Base-by-base conservation (phyloP, 2,329 filamentous ascomycete species). In the Diaporthe ampelina region DNA sequence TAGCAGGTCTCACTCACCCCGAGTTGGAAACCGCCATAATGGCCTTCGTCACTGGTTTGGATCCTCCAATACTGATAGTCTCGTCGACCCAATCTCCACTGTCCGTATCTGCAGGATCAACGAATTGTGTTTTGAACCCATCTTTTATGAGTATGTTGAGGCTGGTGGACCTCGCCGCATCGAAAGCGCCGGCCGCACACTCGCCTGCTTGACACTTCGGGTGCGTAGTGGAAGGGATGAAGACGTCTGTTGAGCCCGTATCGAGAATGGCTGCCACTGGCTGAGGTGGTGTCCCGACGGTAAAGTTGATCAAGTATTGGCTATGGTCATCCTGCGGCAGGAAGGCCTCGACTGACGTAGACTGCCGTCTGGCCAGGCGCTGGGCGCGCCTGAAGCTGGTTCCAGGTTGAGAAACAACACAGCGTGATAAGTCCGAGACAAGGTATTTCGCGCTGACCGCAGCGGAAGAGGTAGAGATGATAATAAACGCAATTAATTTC, bases 241-340 rank as follows among this genome's bases (percentile, higher is more conserved):
- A 73, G 10, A 73, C 52, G 35, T 69, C 71, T 15, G 48, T 65
- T 6, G 43, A 65, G 21, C 71, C 71, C 17, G 71, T 73, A 50
- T 73, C 71, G 10, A 68, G 26, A 17, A 26, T 17, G 21, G 57
- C 37, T 2, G 61, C 50, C 19, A 73, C 24, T 8, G 48, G 13
- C 43, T 73, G 71, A 15, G 61, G 71, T 10, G 71, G 61, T 13
- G 71, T 69, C 7, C 71, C 71, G 6, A 73, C 29, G 9, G 59
- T 73, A 29, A 73, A 32, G 37, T 58, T 73, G 13, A 73, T 68
- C 24, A 43, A 10, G n/a, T 73, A 73, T 24, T 63, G 37, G 40
- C 40, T 26, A 7, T 63, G 59, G 17, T 48, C 37, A 8, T 32
- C 59, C 8, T 40, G 37, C 13, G 37, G 37, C 37, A 40, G 37